Percentiles rank a stretch among this genome's conserved stretches.
Conservation (phyloP, 176 grass and related monocot genomes). For the Urochloa ruziziensis region DNA sequence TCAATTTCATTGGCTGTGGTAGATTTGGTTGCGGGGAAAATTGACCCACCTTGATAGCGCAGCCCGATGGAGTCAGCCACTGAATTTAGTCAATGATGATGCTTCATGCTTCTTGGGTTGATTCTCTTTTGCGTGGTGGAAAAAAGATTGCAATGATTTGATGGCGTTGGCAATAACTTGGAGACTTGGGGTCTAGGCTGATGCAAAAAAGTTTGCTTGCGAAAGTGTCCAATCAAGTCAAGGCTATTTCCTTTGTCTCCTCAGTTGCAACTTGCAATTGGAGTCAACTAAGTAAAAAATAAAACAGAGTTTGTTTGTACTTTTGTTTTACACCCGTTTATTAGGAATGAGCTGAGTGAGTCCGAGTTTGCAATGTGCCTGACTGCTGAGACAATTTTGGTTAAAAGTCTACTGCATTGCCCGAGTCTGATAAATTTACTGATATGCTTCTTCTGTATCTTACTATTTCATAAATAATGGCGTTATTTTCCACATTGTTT, state of each 20-base stretch:
- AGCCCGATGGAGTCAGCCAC: background rate
- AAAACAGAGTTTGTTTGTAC: background rate
- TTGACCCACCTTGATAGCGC: background rate
- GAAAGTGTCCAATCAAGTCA: conserved; percentile 30
- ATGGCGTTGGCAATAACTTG: background rate
- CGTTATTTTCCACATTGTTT: background rate
- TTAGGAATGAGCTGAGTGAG: background rate
- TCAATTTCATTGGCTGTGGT: background rate
- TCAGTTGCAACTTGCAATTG: conserved; percentile 16
- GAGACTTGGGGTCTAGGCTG: background rate
- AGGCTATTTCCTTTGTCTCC: background rate
- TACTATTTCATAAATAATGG: background rate
- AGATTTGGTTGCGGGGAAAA: conserved; percentile 3
- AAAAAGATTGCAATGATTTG: conserved; percentile 30
- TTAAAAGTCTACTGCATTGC: background rate
- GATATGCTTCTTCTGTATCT: background rate
- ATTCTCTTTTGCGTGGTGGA: background rate
- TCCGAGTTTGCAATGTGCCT: background rate
- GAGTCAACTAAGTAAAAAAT: background rate
- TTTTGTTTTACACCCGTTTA: conserved; percentile 17
- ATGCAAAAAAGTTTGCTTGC: conserved; percentile 13
- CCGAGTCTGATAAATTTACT: background rate
- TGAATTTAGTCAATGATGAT: conserved; percentile 8
- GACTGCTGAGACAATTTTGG: background rate
- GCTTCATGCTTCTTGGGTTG: conserved; percentile 8